Percentiles rank a stretch among this genome's conserved stretches.
phyloP scores from a whole-genome alignment of 2,329 filamentous ascomycete species.

The Fusarium caatingaense region DNA sequence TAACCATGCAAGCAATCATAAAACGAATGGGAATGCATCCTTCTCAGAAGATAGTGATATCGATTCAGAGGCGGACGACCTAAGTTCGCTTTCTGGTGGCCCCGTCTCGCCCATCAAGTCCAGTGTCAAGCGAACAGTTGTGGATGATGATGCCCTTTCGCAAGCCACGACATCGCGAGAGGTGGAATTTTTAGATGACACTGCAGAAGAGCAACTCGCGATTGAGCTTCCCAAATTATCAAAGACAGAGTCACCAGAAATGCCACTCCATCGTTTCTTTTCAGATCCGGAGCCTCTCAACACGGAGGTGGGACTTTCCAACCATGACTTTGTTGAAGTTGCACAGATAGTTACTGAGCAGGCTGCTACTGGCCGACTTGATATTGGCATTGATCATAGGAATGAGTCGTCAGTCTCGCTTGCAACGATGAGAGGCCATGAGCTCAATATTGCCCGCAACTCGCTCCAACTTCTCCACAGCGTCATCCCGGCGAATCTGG shows the following conservation, averaged over 20 bases:
- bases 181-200: slow-evolving; percentile 58
- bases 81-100: slow-evolving; percentile 62
- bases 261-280: slow-evolving; percentile 66
- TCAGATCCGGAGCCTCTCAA: slow-evolving; percentile 67
- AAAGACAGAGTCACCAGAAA: slow-evolving; percentile 60
- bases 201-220: slow-evolving; percentile 58
- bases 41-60: slow-evolving; percentile 63
- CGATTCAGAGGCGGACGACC: slow-evolving; percentile 67
- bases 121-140: slow-evolving; percentile 56
- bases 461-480: slow-evolving; percentile 62
- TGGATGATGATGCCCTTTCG: slow-evolving; percentile 68
- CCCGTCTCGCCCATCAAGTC: slow-evolving; percentile 63
- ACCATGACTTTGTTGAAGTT: slow-evolving; percentile 72
- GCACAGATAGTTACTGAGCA: slow-evolving; percentile 80
- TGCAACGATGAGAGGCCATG: slow-evolving; percentile 53
- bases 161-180: slow-evolving; percentile 65
- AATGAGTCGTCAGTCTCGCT: slow-evolving; percentile 37
- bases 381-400: slow-evolving; percentile 46
- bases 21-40: slow-evolving; percentile 52
- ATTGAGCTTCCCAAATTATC: slow-evolving; percentile 63
- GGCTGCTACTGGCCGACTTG: slow-evolving; percentile 65
- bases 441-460: slow-evolving; percentile 58
- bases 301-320: slow-evolving; percentile 59
- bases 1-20: slow-evolving; percentile 52
- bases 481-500: slow-evolving; percentile 59